A percentile compares a stretch with the other conserved stretches of the same genome.
phyloP scores from a whole-genome alignment of 306 rosid species.

The Vigna reflexopilosa region DNA sequence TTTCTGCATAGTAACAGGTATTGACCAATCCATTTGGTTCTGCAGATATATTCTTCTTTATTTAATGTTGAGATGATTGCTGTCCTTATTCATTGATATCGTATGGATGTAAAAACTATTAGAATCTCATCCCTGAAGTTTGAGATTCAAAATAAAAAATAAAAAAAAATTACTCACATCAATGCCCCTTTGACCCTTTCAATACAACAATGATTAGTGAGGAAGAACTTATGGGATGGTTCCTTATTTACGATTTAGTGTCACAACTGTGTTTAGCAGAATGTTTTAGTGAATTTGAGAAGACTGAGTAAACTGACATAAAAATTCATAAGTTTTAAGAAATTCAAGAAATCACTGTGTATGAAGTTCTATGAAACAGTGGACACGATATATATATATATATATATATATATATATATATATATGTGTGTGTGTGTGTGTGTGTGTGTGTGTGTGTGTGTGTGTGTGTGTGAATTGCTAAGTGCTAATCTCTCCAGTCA shows the following conservation, averaged over 20 bases:
- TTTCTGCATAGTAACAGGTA: constrained; percentile 96
- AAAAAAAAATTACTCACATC: neutral
- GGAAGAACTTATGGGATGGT: neutral
- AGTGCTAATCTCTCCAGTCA: neutral
- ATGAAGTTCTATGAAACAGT: neutral
- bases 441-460: too few relatives aligned
- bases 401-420: neutral
- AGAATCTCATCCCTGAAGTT: constrained; percentile 3
- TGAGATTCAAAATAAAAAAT: neutral
- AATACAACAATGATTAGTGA: neutral
- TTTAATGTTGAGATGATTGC: neutral
- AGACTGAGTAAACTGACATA: neutral
- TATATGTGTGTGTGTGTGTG: too few relatives aligned
- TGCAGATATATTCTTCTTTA: constrained; percentile 26
- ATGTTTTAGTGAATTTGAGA: neutral
- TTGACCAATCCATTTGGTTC: constrained; percentile 24
- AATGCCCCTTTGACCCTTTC: neutral
- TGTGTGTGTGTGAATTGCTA: neutral
- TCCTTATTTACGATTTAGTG: neutral
- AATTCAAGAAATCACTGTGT: neutral
- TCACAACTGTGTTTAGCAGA: neutral
- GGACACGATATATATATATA: neutral
- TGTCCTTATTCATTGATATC: neutral
- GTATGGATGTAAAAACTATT: constrained; percentile 6
- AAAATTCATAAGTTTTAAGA: neutral